These are phyloP conservation scores for Euphorbia lathyris DNA, from an alignment of 345 rosid species.

Conservation along the genomic window DNA sequence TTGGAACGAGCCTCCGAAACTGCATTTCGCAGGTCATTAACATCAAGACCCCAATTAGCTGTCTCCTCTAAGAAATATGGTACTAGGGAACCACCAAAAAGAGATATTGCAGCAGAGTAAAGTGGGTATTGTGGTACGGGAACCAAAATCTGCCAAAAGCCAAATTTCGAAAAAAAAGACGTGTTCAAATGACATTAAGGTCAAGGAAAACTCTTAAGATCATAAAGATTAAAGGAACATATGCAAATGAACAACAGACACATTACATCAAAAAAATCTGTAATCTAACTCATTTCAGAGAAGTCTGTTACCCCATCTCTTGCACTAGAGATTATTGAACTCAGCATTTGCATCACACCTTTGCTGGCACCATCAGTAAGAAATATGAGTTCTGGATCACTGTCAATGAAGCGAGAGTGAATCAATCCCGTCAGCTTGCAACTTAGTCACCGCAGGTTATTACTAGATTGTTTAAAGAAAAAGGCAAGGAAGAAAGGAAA, in stretches of 20 bases:
- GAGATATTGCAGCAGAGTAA: constrained; percentile 89
- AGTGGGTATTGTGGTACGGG: constrained; percentile 99
- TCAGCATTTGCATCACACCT: constrained; percentile 97
- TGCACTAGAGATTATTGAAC: constrained; percentile 72
- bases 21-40: constrained; percentile 67
- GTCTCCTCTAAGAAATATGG: constrained; percentile 91
- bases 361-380: constrained; percentile 99
- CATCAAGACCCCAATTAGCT: constrained; percentile 97
- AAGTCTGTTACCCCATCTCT: constrained; percentile 77
- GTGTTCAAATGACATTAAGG: constrained; percentile 9
- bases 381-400: constrained; percentile 92
- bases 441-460: constrained; percentile 7
- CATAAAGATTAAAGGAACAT: constrained; percentile 2
- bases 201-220: constrained; percentile 9
- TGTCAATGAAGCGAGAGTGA: constrained; percentile 37
- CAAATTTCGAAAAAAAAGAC: neutral
- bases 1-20: constrained; percentile 73
- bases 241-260: neutral
- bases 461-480: neutral
- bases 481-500: neutral
- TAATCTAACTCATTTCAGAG: neutral
- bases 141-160: constrained; percentile 63
- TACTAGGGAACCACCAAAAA: constrained; percentile 89
- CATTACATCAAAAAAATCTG: neutral
- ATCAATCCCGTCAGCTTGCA: constrained; percentile 24